Base-by-base conservation (phyloP, 2,329 filamentous ascomycete genomes). In the Penicillium frequentans region DNA sequence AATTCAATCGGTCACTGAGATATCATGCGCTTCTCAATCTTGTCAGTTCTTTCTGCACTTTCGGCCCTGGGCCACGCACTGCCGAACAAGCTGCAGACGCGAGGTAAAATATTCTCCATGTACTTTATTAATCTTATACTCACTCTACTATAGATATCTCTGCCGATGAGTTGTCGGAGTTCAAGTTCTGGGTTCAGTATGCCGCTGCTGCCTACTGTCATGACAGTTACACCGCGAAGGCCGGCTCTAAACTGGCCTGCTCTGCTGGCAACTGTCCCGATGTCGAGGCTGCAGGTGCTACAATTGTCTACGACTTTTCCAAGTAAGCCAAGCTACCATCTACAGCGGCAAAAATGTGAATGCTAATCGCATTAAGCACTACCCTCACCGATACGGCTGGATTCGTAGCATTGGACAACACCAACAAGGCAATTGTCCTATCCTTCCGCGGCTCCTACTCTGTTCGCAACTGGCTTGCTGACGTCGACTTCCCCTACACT, bases 191-290 rank as follows among this genome's bases (percentile, higher is more conserved):
- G 69, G 75, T 77, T 50, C 78, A 82, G 59, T 83, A 80, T 66
- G 76, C 79, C 3, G 79, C 79, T 1, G 80, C 81, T 0, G 69
- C 79, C 29, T 82, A 82, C 67, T 83, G 81, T 63, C 64, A 72
- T 4, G 63, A 62, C 37, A 81, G 81, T 68, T 81, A 80, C 64
- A 70, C 76, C 44, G 69, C 71, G 37, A 51, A 63, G 45, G 54
- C 73, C n/a, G 71, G 71, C 49, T 72, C 74, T 11, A 76, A 76
- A 55, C 45, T 81, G 39, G 73, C 65, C 16, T 83, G 81, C 58
- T 64, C 65, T 1, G 66, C 73, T 16, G 74, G 72, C 0, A 81
- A 79, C 59, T 83, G 81, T 58, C 73, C 77, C 0, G 62, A 71
- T 2, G 78, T 83, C 0, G 73, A 82, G 66, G 48, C 57, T 13